Evolutionary conservation across 2,329 filamentous ascomycete genomes (phyloP).

Genomic region (Colletotrichum tabaci): DNA sequence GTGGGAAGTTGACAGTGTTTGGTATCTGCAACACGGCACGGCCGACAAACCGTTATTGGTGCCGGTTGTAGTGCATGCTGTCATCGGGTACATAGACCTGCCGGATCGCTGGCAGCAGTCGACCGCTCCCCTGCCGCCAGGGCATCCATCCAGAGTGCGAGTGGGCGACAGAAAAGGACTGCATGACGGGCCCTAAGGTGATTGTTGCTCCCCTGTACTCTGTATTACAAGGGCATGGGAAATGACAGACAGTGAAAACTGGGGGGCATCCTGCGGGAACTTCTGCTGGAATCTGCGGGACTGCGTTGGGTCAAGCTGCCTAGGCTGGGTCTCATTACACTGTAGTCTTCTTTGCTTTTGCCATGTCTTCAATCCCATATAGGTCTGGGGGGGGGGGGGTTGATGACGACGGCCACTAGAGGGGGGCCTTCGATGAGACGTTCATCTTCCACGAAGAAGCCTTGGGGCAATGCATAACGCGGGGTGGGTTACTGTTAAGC

Average conservation of each 20-base stretch:
- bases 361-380: slow-evolving; percentile 32
- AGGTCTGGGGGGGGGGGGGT: slow-evolving; percentile 7
- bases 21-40: slow-evolving; percentile 18
- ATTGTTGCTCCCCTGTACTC: background rate
- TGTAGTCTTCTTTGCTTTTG: slow-evolving; percentile 3
- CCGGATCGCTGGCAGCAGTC: slow-evolving; percentile 28
- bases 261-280: background rate
- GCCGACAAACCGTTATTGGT: slow-evolving; percentile 3
- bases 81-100: slow-evolving; percentile 33
- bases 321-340: slow-evolving; percentile 6
- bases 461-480: background rate
- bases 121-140: background rate
- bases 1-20: slow-evolving; percentile 14
- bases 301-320: background rate
- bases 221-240: slow-evolving; percentile 22
- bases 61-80: slow-evolving; percentile 21
- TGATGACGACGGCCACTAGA: background rate
- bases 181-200: background rate
- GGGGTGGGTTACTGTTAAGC: background rate
- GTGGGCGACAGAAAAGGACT: slow-evolving; percentile 3
- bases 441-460: slow-evolving; percentile 4
- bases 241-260: slow-evolving; percentile 17
- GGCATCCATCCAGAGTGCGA: slow-evolving; percentile 10
- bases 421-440: slow-evolving; percentile 6
- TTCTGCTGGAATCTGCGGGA: slow-evolving; percentile 17